These are phyloP conservation scores for Fusarium sp. DNA, from an alignment of 2,329 filamentous ascomycete species.

Conservation along the genomic window DNA sequence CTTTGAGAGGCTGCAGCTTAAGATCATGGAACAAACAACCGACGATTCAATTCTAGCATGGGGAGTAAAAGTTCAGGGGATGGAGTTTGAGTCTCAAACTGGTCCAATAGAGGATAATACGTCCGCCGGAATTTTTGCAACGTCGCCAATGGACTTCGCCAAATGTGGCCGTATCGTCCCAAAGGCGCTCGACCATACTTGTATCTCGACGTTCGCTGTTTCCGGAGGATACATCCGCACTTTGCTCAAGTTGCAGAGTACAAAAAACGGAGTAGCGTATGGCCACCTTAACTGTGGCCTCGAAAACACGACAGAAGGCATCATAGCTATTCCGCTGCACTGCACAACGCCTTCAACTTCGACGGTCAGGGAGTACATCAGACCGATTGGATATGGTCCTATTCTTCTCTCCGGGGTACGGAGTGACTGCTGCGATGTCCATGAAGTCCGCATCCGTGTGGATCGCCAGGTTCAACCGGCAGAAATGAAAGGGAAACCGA, in stretches of 20 bases:
- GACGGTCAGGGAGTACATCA: not conserved
- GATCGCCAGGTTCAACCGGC: not conserved
- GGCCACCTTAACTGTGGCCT: not conserved
- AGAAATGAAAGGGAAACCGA: rapidly evolving
- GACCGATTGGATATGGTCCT: not conserved
- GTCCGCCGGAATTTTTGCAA: not conserved
- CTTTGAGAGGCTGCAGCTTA: not conserved
- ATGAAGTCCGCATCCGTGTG: not conserved
- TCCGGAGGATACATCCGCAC: not conserved
- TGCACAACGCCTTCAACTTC: not conserved
- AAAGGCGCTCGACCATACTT: not conserved
- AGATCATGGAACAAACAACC: constrained; percentile 2
- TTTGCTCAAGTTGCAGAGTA: not conserved
- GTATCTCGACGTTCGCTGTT: not conserved
- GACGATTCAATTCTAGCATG: constrained; percentile 8
- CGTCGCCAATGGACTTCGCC: not conserved
- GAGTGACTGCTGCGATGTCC: rapidly evolving
- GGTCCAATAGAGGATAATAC: rapidly evolving
- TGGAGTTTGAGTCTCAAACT: not conserved
- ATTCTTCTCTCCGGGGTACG: not conserved
- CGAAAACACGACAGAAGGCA: not conserved
- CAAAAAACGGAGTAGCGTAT: not conserved
- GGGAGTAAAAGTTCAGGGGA: not conserved
- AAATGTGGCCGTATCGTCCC: not conserved
- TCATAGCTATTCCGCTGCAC: not conserved